phyloP scores from a whole-genome alignment of 2,329 filamentous ascomycete species.

The Scedosporium boydii region DNA sequence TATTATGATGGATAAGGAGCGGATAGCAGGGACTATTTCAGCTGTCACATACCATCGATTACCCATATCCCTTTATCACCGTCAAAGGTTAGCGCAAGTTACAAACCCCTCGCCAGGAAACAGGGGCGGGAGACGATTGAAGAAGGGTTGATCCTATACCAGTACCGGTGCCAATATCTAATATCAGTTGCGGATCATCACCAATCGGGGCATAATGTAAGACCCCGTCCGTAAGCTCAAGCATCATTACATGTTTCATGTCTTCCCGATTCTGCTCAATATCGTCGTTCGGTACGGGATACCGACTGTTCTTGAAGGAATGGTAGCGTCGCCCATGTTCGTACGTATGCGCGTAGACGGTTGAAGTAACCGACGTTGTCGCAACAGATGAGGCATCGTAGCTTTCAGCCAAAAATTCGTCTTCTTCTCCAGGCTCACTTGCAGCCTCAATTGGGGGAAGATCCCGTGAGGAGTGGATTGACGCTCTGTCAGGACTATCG shows the following conservation, averaged over 20 bases:
- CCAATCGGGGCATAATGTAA: constrained; percentile 30
- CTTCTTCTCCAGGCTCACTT: neutral
- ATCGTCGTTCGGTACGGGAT: constrained; percentile 37
- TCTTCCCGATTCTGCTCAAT: constrained; percentile 36
- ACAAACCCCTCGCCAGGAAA: neutral
- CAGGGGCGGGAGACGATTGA: neutral
- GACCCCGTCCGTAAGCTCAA: constrained; percentile 30
- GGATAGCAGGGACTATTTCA: neutral
- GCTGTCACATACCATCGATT: neutral
- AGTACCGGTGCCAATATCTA: constrained; percentile 41
- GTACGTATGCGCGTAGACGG: constrained; percentile 9
- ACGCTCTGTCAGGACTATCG: neutral
- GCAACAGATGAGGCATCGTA: neutral
- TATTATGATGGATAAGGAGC: neutral
- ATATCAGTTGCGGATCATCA: constrained; percentile 28
- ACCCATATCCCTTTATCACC: neutral
- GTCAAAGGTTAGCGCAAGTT: neutral
- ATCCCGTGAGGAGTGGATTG: neutral
- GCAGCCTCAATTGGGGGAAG: neutral
- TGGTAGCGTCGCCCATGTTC: constrained; percentile 25
- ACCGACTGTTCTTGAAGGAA: constrained; percentile 31
- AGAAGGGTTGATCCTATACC: constrained; percentile 9
- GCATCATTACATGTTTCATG: constrained; percentile 33
- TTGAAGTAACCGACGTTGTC: constrained; percentile 1
- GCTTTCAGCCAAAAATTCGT: neutral